Evolutionary conservation across 116 monocot species (phyloP), one percentile per base, ranked within the genome.

Genomic region (Posidonia oceanica): DNA sequence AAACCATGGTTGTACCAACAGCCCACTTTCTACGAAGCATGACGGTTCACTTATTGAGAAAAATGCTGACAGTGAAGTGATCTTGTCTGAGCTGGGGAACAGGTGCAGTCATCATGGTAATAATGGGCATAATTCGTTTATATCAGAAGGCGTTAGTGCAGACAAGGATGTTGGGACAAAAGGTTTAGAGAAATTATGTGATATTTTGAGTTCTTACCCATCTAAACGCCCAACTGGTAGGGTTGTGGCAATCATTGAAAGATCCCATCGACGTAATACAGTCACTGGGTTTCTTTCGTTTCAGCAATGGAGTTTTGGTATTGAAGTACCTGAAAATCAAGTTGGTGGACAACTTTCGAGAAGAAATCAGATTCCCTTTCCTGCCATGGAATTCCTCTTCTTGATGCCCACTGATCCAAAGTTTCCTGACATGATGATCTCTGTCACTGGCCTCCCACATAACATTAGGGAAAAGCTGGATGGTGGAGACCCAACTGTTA

Each of bases 161-260:
- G 64, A 15, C 10, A 13, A 36, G 61, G 11, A 63, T 29, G 56
- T 53, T 51, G 74, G 41, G 69, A 23, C 56, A 57, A 78, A 76
- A 84, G 70, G 85, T 61, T 39, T 97, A 52, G 80, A 72, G 15
- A 83, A 81, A 73, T 77, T 89, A 55, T 72, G 73, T 74, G 53
- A 75, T 3, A 67, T 90, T 69, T 60, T 92, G 42, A 79, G 61
- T 67, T 80, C 75, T 44, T 54, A 71, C 52, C 90, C 89, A 55
- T 78, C 59, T 61, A 97, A 86, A 79, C 75, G 97, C 18, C 97
- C 97, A 36, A 92, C 97, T 42, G 93, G 93, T 39, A 85, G 75
- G 79, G 87, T 97, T 23, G 42, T 97, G 53, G 69, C 93, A 52
- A 87, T 93, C 48, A 77, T 89, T 39, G 82, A 78, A 77, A 82